Base-by-base conservation (phyloP, 495 filamentous ascomycete species). In the Emericellopsis terricola region DNA sequence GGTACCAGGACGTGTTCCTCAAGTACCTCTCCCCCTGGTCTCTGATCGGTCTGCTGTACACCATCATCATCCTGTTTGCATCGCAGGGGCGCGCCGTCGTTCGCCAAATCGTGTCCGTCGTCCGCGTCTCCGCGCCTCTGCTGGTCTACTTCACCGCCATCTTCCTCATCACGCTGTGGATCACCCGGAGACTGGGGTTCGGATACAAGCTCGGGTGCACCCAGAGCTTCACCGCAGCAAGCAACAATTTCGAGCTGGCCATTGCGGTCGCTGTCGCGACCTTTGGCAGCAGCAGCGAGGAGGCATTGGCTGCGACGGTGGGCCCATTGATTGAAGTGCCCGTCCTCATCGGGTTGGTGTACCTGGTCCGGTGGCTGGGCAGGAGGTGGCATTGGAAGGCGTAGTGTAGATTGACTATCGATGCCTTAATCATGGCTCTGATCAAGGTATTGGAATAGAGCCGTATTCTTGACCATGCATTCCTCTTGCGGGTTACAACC, bases 241-340 rank as follows among this genome's bases (percentile, higher is more conserved):
- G 84, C 50, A 94, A 94, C 41, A 94, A 93, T 45, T 93, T 94
- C 45, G 86, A 94, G 59, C 54, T 93, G 13, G 86, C 86, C 0
- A 92, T 94, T 55, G 86, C 86, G 1, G 85, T 94, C 2, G 85
- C 81, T 2, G 73, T 93, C 3, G 81, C 84, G 3, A 74, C 76
- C 2, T 93, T 77, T 57, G 86, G 86, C 0, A 66, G 78, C 1
- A 55, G 74, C 18, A 83, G 77, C 43, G 77, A 86, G 29, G 81
- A 94, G 48, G 86, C 85, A 0, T 56, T 94, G 18, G 86, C 86
- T n/a, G 63, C 79, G 8, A 93, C 85, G 1, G 85, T 93, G 0
- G 86, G 86, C 3, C 87, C 86, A 9, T 50, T 96, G 45, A 81
- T 94, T 40, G 86, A 94, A 49, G 86, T 94, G 10, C 86, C 86